Percentiles rank a stretch among this genome's conserved stretches.
Conservation (phyloP, 2,329 filamentous ascomycete species). For the Hymenoscyphus infarciens region DNA sequence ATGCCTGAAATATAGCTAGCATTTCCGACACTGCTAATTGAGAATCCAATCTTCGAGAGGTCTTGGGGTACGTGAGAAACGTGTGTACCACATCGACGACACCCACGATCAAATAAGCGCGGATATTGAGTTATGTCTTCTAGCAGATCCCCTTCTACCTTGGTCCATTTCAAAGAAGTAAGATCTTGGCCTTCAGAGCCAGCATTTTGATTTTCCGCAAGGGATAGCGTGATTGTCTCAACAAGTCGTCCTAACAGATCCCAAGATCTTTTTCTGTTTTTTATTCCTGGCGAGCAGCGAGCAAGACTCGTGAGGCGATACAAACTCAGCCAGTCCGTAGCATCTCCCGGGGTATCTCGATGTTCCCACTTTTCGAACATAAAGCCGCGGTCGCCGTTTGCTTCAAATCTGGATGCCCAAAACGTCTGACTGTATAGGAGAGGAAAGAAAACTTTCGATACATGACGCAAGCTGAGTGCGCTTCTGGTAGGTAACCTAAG, state of each 20-base stretch:
- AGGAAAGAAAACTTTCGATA: constrained; percentile 1
- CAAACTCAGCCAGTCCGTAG: constrained; percentile 2
- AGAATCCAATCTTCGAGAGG: constrained; percentile 1
- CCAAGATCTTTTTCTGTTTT: constrained; percentile 4
- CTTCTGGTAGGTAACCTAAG: not conserved
- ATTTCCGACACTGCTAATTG: constrained; percentile 1
- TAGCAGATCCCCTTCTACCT: not conserved
- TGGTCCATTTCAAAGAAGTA: not conserved
- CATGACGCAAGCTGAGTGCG: not conserved
- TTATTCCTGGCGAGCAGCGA: not conserved
- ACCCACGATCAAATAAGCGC: not conserved
- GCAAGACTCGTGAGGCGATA: constrained; percentile 1
- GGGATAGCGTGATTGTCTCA: not conserved
- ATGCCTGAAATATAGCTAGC: not conserved
- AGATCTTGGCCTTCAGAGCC: not conserved
- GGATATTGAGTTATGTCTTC: not conserved
- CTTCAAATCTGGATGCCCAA: constrained; percentile 8
- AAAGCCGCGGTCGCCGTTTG: not conserved
- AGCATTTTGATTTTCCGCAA: not conserved
- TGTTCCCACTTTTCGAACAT: not conserved
- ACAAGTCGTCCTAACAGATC: not conserved
- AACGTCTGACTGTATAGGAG: not conserved
- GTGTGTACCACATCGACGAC: not conserved
- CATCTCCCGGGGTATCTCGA: not conserved
- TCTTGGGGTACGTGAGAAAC: not conserved